A percentile compares a stretch with the other conserved stretches of the same genome.
Evolutionary conservation across 768 basidiomycete genomes (phyloP).

Genomic region (Termitomyces sp.): DNA sequence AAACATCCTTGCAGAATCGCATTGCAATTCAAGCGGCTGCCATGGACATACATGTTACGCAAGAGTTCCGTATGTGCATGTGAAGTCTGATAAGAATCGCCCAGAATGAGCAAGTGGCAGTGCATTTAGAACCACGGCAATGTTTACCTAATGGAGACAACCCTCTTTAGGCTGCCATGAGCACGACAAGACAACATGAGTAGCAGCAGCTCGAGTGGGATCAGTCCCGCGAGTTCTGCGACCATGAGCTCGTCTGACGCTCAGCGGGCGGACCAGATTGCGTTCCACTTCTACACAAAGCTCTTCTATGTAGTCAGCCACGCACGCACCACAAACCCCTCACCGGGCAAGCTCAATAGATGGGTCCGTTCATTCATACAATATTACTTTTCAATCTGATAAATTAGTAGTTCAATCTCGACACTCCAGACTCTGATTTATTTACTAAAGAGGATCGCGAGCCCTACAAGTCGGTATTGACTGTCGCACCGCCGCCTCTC

Average conservation of each 20-base stretch:
- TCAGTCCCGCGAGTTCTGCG: slow-evolving; percentile 7
- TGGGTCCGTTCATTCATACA: slow-evolving; percentile 53
- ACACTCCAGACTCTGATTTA: slow-evolving; percentile 68
- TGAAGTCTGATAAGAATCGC: not conserved
- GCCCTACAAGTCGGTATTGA: slow-evolving; percentile 56
- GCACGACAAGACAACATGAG: slow-evolving; percentile 7
- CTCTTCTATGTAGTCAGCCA: slow-evolving; percentile 71
- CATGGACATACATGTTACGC: not conserved
- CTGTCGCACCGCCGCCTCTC: slow-evolving; percentile 41
- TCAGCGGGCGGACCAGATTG: slow-evolving; percentile 81
- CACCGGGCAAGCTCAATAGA: slow-evolving; percentile 60
- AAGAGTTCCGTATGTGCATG: not conserved
- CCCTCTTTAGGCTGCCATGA: not conserved
- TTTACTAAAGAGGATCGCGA: slow-evolving; percentile 59
- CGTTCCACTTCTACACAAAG: slow-evolving; percentile 79
- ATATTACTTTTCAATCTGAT: not conserved
- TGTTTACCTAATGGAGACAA: slow-evolving; percentile 15
- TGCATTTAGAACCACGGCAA: not conserved
- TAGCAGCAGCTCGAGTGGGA: slow-evolving; percentile 7
- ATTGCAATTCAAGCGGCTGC: no score
- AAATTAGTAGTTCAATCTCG: slow-evolving; percentile 70
- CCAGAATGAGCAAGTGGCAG: slow-evolving; percentile 4
- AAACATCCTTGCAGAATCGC: not conserved
- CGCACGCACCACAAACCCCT: slow-evolving; percentile 54
- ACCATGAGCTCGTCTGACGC: slow-evolving; percentile 34